Evolutionary conservation across 139 green algal species (phyloP).

Genomic region (Chlorella sp.): DNA sequence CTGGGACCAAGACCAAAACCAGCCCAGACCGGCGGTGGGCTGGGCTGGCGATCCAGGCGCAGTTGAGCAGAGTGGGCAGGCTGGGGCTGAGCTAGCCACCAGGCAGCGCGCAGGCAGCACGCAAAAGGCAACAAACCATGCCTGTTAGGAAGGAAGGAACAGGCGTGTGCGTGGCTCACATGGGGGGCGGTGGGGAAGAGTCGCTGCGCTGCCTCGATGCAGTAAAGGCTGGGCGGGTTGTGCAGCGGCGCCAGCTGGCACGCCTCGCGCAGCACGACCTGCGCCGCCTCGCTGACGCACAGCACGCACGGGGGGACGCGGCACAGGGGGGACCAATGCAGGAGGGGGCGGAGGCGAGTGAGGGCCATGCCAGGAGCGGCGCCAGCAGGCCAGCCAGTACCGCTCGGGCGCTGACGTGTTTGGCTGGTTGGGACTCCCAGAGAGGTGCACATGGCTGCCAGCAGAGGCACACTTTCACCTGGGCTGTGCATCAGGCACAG

Average conservation of each 20-base stretch:
- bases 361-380: no score
- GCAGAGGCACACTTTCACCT: no score
- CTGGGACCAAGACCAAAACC: no score
- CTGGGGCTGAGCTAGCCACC: neutral
- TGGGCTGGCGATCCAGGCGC: no score
- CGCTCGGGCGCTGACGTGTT: no score
- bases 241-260: conserved; percentile 84
- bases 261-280: conserved; percentile 64
- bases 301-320: neutral
- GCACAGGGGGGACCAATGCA: neutral
- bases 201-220: conserved; percentile 66
- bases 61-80: neutral
- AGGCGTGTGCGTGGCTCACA: neutral
- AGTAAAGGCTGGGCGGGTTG: conserved; percentile 81
- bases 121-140: no score
- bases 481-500: no score
- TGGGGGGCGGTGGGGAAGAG: conserved; percentile 72
- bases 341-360: no score
- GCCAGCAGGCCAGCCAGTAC: neutral
- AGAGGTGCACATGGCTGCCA: no score
- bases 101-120: neutral
- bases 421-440: no score
- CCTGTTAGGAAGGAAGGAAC: neutral
- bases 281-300: conserved; percentile 36
- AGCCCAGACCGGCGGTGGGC: no score